phyloP scores from a whole-genome alignment of 2,329 filamentous ascomycete genomes.

The Didymella segeticola region DNA sequence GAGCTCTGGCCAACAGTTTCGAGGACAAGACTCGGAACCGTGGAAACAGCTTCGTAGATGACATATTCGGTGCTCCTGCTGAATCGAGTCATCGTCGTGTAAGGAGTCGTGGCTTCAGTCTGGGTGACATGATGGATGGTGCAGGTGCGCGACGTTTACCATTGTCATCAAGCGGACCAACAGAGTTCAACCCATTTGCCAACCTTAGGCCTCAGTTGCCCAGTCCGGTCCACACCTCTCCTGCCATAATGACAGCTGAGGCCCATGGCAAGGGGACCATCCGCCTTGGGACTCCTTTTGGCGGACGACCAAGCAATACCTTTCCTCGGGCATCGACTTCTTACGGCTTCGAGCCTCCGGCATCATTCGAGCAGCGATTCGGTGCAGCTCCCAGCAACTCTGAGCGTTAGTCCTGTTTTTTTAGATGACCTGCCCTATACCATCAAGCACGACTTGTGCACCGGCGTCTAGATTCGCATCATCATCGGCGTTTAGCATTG shows the following conservation, averaged over 20 bases:
- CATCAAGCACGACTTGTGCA: slow-evolving; percentile 29
- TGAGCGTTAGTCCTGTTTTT: slow-evolving; percentile 30
- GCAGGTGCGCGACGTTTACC: slow-evolving; percentile 59
- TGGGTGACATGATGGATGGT: slow-evolving; percentile 61
- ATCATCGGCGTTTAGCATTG: slow-evolving; percentile 44
- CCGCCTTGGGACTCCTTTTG: slow-evolving; percentile 58
- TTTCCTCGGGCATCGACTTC: slow-evolving; percentile 54
- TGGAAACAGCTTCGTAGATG: slow-evolving; percentile 51
- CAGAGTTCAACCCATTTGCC: slow-evolving; percentile 41
- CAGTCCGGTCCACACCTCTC: slow-evolving; percentile 34
- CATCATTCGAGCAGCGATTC: slow-evolving; percentile 50
- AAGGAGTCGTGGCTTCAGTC: slow-evolving; percentile 67
- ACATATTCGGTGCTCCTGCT: slow-evolving; percentile 55
- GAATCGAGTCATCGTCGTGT: slow-evolving; percentile 63
- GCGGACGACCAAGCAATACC: slow-evolving; percentile 52
- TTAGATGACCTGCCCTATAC: slow-evolving; percentile 30
- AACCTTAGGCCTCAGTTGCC: slow-evolving; percentile 29
- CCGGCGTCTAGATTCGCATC: slow-evolving; percentile 37
- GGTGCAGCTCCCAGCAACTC: slow-evolving; percentile 38
- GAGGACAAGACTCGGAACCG: slow-evolving; percentile 54
- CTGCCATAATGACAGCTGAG: slow-evolving; percentile 22
- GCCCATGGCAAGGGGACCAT: slow-evolving; percentile 48
- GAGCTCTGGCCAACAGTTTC: slow-evolving; percentile 62
- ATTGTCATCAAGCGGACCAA: slow-evolving; percentile 61
- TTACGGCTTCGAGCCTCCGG: slow-evolving; percentile 46